phyloP scores from a whole-genome alignment of 1,139 yeast genomes.

The Hyphopichia burtonii region DNA sequence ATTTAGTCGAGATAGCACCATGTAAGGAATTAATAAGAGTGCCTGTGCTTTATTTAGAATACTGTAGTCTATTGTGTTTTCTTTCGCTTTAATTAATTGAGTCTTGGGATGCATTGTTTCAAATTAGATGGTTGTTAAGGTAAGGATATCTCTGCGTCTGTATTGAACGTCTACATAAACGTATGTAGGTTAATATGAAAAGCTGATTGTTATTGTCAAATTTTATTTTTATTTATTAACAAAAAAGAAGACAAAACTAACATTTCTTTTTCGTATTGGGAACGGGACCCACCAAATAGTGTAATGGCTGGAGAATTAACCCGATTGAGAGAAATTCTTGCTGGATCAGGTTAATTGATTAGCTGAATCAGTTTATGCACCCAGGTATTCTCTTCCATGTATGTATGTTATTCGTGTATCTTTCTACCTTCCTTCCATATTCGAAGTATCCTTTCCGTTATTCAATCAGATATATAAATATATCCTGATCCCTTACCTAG shows the following conservation, averaged over 20 bases:
- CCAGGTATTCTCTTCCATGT: not conserved
- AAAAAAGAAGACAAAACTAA: not conserved
- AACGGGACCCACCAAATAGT: not conserved
- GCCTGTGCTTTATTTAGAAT: not conserved
- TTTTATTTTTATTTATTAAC: not conserved
- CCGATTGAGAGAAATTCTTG: constrained; percentile 7
- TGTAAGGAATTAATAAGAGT: no score
- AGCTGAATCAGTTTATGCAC: constrained; percentile 1
- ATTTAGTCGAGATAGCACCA: no score
- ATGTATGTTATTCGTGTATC: not conserved
- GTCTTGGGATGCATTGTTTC: not conserved
- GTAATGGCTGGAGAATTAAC: constrained; percentile 9
- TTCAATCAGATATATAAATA: constrained; percentile 1
- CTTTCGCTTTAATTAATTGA: not conserved
- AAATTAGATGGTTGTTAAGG: not conserved
- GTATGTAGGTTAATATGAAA: not conserved
- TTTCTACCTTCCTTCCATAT: not conserved
- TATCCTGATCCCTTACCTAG: constrained; percentile 4
- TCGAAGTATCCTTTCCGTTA: not conserved
- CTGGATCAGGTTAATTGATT: constrained; percentile 8
- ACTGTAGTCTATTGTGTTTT: not conserved
- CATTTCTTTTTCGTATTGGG: no score
- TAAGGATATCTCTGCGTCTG: not conserved
- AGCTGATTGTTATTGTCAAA: no score
- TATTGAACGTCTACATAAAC: not conserved